Evolutionary conservation across 2,329 filamentous ascomycete genomes (phyloP).

Genomic region (Teratosphaeria viscida): DNA sequence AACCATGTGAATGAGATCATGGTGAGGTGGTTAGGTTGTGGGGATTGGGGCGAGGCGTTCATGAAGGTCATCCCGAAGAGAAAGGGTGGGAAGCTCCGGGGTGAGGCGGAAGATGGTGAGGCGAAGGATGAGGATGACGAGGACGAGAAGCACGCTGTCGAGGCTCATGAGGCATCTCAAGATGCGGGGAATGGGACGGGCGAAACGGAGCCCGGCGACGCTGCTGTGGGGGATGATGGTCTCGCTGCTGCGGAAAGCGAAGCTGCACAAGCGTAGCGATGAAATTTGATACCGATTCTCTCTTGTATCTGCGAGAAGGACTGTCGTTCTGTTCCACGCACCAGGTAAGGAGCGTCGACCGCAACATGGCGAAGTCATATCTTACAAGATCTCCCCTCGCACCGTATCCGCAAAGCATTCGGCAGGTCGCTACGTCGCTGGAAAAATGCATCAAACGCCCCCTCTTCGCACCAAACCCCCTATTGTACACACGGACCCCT

Average conservation of each 20-base stretch:
- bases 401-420: background rate
- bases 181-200: background rate
- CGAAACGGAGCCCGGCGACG: background rate
- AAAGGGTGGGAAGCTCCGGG: conserved; percentile 64
- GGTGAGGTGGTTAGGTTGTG: conserved; percentile 79
- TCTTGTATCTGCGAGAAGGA: background rate
- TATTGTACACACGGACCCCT: background rate
- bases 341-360: background rate
- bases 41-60: conserved; percentile 88
- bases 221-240: background rate
- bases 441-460: background rate
- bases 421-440: background rate
- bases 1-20: conserved; percentile 98
- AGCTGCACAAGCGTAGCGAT: background rate
- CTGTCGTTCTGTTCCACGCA: background rate
- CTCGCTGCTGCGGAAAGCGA: background rate
- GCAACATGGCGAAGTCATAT: background rate
- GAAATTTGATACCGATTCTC: background rate
- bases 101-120: conserved; percentile 6
- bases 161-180: background rate
- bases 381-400: background rate
- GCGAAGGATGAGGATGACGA: conserved; percentile 8
- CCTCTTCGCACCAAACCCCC: background rate
- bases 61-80: conserved; percentile 78
- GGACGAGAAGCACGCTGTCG: conserved; percentile 6